Evolutionary conservation across 169 alveolate genomes (phyloP).

Genomic region (Cryptosporidium muris): DNA sequence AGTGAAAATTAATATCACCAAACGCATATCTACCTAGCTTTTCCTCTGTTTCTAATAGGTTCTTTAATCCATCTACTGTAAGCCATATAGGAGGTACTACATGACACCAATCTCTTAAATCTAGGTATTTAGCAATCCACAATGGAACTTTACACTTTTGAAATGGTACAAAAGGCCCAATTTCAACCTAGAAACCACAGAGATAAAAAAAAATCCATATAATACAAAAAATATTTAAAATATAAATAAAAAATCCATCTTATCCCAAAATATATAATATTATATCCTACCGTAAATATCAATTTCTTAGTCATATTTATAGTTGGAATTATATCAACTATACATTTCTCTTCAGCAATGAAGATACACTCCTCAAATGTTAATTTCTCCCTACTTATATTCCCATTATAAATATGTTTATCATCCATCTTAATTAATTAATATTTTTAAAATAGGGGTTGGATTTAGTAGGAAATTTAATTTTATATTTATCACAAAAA

Average conservation of each 20-base stretch:
- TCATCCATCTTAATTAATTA: too few relatives aligned
- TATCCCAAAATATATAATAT: background rate
- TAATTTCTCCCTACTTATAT: background rate
- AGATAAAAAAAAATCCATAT: background rate
- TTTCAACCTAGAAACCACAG: slow-evolving; percentile 9
- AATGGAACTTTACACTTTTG: slow-evolving; percentile 58
- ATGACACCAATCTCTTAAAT: slow-evolving; percentile 32
- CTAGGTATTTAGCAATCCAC: slow-evolving; percentile 56
- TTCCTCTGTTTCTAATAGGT: slow-evolving; percentile 24
- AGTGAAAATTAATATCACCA: slow-evolving; percentile 16
- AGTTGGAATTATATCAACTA: slow-evolving; percentile 49
- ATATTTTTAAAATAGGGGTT: too few relatives aligned
- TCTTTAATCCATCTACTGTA: slow-evolving; percentile 52
- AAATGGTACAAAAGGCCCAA: slow-evolving; percentile 60
- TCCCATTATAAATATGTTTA: background rate
- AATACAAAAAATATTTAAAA: background rate
- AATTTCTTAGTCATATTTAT: slow-evolving; percentile 30
- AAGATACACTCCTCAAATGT: slow-evolving; percentile 54
- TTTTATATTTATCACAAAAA: too few relatives aligned
- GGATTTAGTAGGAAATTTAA: too few relatives aligned
- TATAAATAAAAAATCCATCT: background rate
- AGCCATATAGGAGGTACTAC: slow-evolving; percentile 61
- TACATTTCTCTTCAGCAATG: slow-evolving; percentile 43
- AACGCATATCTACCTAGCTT: slow-evolving; percentile 15
- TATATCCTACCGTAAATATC: slow-evolving; percentile 58